Conservation (phyloP, 2,329 filamentous ascomycete species). For the Graphium sp. region DNA sequence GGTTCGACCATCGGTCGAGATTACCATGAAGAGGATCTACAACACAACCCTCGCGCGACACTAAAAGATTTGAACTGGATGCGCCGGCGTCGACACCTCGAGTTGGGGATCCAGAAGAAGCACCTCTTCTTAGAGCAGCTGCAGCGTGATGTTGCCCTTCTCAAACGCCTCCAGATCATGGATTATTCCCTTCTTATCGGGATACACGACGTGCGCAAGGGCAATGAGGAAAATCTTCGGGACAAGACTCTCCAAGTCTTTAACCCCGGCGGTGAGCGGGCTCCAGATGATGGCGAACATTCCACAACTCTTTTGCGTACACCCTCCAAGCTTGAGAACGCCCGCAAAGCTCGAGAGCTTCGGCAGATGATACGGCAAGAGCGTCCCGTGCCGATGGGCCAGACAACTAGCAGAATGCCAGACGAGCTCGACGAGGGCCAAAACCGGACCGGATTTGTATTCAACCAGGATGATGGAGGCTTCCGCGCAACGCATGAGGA, state of each 20-base stretch:
- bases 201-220: constrained; percentile 77
- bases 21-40: constrained; percentile 74
- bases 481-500: constrained; percentile 88
- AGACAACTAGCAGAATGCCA: constrained; percentile 72
- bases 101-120: constrained; percentile 81
- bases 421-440: constrained; percentile 68
- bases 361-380: constrained; percentile 85
- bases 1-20: constrained; percentile 90
- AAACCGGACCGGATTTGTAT: constrained; percentile 56
- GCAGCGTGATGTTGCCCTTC: constrained; percentile 66
- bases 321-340: constrained; percentile 83
- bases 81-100: constrained; percentile 65
- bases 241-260: constrained; percentile 87
- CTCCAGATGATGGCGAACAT: constrained; percentile 37
- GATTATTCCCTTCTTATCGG: constrained; percentile 93
- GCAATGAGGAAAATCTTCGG: constrained; percentile 87
- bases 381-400: constrained; percentile 81
- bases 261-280: constrained; percentile 62
- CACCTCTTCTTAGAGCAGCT: constrained; percentile 78
- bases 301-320: constrained; percentile 63
- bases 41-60: constrained; percentile 79
- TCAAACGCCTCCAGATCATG: constrained; percentile 91
- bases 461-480: constrained; percentile 88
- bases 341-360: constrained; percentile 77
- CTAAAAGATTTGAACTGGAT: constrained; percentile 97